A percentile compares a stretch with the other conserved stretches of the same genome.
Conservation (phyloP, 164 flowering plant genomes). For the Magnolia changhungtana region DNA sequence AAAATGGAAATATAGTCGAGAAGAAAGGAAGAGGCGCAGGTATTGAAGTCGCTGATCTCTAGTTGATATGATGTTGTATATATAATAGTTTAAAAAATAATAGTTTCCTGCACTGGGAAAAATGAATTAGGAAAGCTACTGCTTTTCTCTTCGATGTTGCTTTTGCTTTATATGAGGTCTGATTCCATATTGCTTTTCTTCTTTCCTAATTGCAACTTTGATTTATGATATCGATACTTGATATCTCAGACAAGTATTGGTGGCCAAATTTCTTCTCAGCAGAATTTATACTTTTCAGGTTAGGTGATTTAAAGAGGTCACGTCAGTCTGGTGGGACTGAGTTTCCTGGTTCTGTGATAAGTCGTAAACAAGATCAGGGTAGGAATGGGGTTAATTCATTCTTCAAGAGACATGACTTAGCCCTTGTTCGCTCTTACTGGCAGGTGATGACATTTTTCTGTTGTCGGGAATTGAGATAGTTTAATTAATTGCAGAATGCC, state of each 20-base stretch:
- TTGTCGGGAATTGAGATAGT: conserved; percentile 10
- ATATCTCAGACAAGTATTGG: neutral
- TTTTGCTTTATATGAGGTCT: neutral
- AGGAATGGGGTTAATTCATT: conserved; percentile 67
- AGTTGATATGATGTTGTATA: neutral
- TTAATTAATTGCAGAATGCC: conserved; percentile 10
- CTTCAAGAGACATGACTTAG: conserved; percentile 63
- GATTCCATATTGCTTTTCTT: conserved; percentile 1
- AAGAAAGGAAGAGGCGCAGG: conserved; percentile 79
- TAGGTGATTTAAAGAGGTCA: conserved; percentile 34
- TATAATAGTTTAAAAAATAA: neutral
- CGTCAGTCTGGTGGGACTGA: conserved; percentile 24
- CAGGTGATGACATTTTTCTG: conserved; percentile 49
- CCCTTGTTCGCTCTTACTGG: conserved; percentile 71
- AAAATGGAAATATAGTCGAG: conserved; percentile 79
- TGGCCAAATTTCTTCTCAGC: neutral
- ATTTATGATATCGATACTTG: neutral
- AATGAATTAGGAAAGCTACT: neutral
- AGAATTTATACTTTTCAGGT: conserved; percentile 38
- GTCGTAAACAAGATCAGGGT: conserved; percentile 34
- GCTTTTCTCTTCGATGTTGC: neutral
- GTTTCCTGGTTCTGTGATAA: conserved; percentile 19
- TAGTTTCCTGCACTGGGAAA: neutral
- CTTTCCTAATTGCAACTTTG: neutral
- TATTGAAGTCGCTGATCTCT: conserved; percentile 14